A percentile compares a stretch with the other conserved stretches of the same genome.
These are phyloP conservation scores for Aspergillus novoparasiticus DNA, from an alignment of 2,329 filamentous ascomycete genomes.

Conservation along the genomic window DNA sequence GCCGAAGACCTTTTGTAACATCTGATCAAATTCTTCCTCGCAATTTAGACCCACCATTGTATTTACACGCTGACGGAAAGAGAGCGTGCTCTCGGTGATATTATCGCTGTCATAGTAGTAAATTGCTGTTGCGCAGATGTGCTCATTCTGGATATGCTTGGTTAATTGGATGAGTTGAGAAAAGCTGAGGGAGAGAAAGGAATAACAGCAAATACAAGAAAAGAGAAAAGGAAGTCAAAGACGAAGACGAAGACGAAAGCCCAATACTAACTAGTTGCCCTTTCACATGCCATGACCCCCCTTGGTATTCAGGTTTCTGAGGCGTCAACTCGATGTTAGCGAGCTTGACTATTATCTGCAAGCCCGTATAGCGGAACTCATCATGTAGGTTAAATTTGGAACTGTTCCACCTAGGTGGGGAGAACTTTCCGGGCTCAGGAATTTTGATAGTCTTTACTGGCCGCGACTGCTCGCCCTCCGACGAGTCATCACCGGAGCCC, in stretches of 20 bases:
- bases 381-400: constrained; percentile 22
- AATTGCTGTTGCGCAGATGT: constrained; percentile 63
- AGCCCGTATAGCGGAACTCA: neutral
- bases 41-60: too few species aligned
- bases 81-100: constrained; percentile 56
- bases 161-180: fast-evolving
- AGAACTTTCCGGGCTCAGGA: constrained; percentile 15
- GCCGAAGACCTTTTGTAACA: neutral
- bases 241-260: too few species aligned
- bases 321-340: constrained; percentile 63
- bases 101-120: constrained; percentile 68
- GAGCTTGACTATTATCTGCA: constrained; percentile 60
- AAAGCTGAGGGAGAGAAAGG: neutral
- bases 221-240: too few species aligned
- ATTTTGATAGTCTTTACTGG: constrained; percentile 15
- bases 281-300: constrained; percentile 48
- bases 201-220: neutral
- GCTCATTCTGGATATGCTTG: constrained; percentile 53
- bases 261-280: constrained; percentile 36
- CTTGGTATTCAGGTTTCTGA: constrained; percentile 57
- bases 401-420: neutral
- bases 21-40: too few species aligned
- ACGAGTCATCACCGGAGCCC: constrained; percentile 8
- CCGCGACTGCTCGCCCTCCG: constrained; percentile 4
- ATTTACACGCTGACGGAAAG: constrained; percentile 48